Evolutionary conservation across 179 eudicot genomes (phyloP), one percentile per base, ranked within the genome.

Genomic region (Carnegiea gigantea): DNA sequence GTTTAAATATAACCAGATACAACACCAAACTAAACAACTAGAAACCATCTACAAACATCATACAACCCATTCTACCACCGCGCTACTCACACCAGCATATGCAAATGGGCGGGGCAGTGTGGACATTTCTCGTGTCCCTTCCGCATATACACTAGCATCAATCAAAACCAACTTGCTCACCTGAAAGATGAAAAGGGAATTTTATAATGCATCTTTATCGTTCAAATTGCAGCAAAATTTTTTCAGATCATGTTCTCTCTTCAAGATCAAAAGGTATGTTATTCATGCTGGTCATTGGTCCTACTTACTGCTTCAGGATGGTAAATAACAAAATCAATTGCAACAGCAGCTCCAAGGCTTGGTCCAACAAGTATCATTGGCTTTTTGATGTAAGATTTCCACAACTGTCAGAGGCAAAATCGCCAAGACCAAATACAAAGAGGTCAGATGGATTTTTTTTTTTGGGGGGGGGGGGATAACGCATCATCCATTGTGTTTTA

Each of bases 111-210:
- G 87, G n/a, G 99, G 97, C 82, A 92, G 86, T 67, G 75, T 91
- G 48, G 93, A 91, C 87, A 90, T 82, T 77, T 86, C 81, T 28
- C 93, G 89, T 2, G 98, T 90, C 79, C 96, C 95, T 87, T 92
- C 97, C 30, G 96, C 80, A 83, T 94, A 95, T 70, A 94, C 98
- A 90, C 98, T 95, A 79, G 99, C 99, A 86, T 94, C 98, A 83
- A 95, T 87, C 84, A 95, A 79, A 79, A 95, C 82, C 84, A 95
- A 83, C 85, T 89, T 91, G 76, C 94, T 93, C 71, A 94, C 99
- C 99, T 94, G 87, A 83, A 70, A 76, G 21, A 53, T 71, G 20
- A 20, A 68, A 12, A 62, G 51, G 54, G 17, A 78, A 64, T 73
- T 10, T 40, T 68, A 9, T 13, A 26, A 81, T n/a, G 82, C 24